Base-by-base conservation (phyloP, 176 grass and related monocot species). In the Musa acuminata region DNA sequence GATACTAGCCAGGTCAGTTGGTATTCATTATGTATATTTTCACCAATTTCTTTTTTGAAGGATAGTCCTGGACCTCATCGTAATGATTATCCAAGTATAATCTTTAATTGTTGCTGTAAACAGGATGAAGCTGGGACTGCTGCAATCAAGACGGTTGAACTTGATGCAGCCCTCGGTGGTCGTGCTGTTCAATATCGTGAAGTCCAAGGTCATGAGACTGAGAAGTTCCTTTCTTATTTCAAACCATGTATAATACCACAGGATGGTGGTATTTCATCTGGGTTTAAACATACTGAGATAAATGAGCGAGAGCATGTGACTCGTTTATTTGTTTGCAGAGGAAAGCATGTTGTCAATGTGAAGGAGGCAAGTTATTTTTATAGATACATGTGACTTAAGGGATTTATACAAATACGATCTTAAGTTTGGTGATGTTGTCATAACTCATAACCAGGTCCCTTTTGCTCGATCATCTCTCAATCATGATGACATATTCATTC, bases 401-500 rank as follows among this genome's bases (percentile, higher is more conserved):
- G 35, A 8, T 73, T 52, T 21, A 52, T 72, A 55, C 0, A 17
- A 85, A 76, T 24, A 58, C 8, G 65, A 64, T 22, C 17, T 52
- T 66, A 17, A 14, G 11, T 19, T 63, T 17, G 14, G 2, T 1
- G 21, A 20, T 77, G 9, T 68, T 68, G 11, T n/a, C 69, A n/a
- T 52, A 43, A 65, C 64, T n/a, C 69, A n/a, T 52, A 43, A 65
- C 64, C 87, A 99, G 95, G 88, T 94, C 81, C 88, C 84, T 75
- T 99, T 99, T 91, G 86, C 86, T 81, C 78, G 95, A 64, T 84
- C 95, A 78, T 99, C 95, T 78, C 86, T 99, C 76, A 94, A 94
- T 82, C 95, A 99, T 82, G 95, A 99, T 58, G 95, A 99, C 63
- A 99, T 99, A 87, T 99, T 99, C 84, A 99, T 99, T 82, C 86